A percentile compares a stretch with the other conserved stretches of the same genome.
Evolutionary conservation across 116 monocot genomes (phyloP).

Genomic region (Cymodocea nodosa): DNA sequence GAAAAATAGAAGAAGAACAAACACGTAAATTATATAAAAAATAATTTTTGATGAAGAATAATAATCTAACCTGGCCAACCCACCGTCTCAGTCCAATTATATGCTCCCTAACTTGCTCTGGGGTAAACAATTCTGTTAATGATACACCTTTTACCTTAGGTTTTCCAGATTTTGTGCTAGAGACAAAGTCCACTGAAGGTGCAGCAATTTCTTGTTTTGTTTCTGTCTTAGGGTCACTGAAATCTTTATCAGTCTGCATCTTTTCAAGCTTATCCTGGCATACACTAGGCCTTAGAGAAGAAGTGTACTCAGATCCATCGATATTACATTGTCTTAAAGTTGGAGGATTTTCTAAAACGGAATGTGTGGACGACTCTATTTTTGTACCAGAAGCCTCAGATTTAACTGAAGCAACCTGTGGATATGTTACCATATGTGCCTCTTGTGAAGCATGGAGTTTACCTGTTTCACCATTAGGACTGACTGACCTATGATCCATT

Average conservation of each 20-base stretch:
- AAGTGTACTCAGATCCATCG: conserved; percentile 14
- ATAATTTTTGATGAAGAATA: not conserved
- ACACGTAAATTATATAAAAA: not conserved
- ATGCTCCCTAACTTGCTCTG: conserved; percentile 87
- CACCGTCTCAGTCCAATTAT: conserved; percentile 64
- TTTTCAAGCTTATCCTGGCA: conserved; percentile 20
- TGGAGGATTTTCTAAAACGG: conserved; percentile 12
- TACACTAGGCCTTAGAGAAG: conserved; percentile 1
- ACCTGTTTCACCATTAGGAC: conserved; percentile 29
- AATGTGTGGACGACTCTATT: conserved; percentile 16
- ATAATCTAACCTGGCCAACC: conserved; percentile 81
- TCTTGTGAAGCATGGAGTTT: conserved; percentile 19
- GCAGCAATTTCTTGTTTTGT: conserved; percentile 33
- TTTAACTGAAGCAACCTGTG: conserved; percentile 18
- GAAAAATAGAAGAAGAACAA: not conserved
- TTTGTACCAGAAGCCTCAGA: conserved; percentile 27
- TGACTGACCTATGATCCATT: conserved; percentile 25
- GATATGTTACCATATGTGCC: conserved; percentile 6
- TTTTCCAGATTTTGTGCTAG: conserved; percentile 73
- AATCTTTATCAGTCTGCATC: conserved; percentile 25
- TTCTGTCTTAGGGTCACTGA: conserved; percentile 22
- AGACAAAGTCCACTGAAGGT: conserved; percentile 16
- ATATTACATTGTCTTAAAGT: conserved; percentile 11
- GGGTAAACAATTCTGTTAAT: conserved; percentile 85
- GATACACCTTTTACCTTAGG: conserved; percentile 98